Evolutionary conservation across 768 basidiomycete genomes (phyloP), one percentile per base, ranked within the genome.

Genomic region (Boletus pseudopeckii): DNA sequence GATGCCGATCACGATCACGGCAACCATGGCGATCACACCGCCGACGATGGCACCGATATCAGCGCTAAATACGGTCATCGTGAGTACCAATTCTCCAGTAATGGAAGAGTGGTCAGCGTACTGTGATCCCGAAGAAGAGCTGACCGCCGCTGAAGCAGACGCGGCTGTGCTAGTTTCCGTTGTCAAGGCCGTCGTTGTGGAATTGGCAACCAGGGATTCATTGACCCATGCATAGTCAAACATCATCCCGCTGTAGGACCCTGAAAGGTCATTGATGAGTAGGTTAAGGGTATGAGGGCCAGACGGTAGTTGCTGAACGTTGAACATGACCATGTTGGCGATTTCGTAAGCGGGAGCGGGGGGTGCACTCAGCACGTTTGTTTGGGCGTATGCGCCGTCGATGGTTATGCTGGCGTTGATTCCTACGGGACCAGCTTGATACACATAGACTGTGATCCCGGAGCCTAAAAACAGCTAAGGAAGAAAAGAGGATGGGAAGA

Each of bases 181-280:
- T 0, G 40, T 30, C 14, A 45, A 30, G 4, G 24, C 37, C 9
- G 55, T 37, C 1, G 59, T 40, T 3, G 52, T 49, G 8, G 58
- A 15, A 38, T 33, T 58, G 18, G 48, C 26, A 30, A 60, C 64
- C 3, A 57, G 3, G 0, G 53, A 60, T 41, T 66, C 59, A 32
- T 61, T 65, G 53, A 65, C 41, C 24, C 54, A 57, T 28, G 57
- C 63, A 40, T 62, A 62, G 47, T 64, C 64, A 13, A 66, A 66
- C 65, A 62, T 66, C 62, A 62, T 64, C 5, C 56, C 55, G 4
- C 52, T 64, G 36, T 59, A 64, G 1, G 64, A 59, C 13, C 64
- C 64, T n/a, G 44, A 52, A 20, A 63, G 55, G 34, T 65, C 53
- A 10, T 63, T 63, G 42, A 65, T 38, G 30, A 58, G 53, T 30